phyloP scores from a whole-genome alignment of 352 stramenopile species.

The Globisporangium echinulatum region DNA sequence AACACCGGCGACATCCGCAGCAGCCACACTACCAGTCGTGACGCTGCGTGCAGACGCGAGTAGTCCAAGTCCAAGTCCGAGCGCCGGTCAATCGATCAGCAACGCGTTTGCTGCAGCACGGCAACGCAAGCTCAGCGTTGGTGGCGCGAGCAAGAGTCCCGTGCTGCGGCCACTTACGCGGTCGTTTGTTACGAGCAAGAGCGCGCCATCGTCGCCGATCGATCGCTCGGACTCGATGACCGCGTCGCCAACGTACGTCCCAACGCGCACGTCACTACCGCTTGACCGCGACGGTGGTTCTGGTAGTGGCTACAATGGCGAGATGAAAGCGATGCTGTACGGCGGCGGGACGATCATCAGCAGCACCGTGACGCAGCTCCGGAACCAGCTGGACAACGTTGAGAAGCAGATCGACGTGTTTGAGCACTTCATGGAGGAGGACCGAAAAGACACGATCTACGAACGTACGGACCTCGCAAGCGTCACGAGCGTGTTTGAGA shows the following conservation, averaged over 20 bases:
- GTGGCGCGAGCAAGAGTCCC: slow-evolving; percentile 7
- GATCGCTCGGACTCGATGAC: slow-evolving; percentile 22
- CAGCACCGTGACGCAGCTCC: slow-evolving; percentile 65
- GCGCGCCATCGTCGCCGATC: slow-evolving; percentile 44
- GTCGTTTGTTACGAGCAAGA: slow-evolving; percentile 29
- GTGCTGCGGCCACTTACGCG: slow-evolving; percentile 5
- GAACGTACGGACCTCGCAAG: slow-evolving; percentile 71
- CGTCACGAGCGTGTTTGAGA: slow-evolving; percentile 61
- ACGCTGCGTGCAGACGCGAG: neutral
- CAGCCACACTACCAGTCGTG: neutral
- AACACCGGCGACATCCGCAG: slow-evolving; percentile 1
- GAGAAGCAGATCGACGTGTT: slow-evolving; percentile 88
- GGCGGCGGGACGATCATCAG: slow-evolving; percentile 49
- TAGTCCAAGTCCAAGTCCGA: neutral
- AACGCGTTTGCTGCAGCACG: slow-evolving; percentile 1
- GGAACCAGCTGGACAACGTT: slow-evolving; percentile 82
- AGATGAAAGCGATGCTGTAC: slow-evolving; percentile 3
- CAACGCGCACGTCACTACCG: slow-evolving; percentile 14
- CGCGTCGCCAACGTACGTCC: slow-evolving; percentile 4
- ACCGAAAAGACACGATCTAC: slow-evolving; percentile 84
- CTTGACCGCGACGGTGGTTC: slow-evolving; percentile 7
- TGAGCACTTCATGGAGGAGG: slow-evolving; percentile 83
- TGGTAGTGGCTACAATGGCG: neutral
- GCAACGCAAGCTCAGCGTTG: slow-evolving; percentile 7
- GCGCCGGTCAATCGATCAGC: neutral